These are phyloP conservation scores for Coniochaeta pulveracea DNA, from an alignment of 2,329 filamentous ascomycete species.

Conservation along the genomic window DNA sequence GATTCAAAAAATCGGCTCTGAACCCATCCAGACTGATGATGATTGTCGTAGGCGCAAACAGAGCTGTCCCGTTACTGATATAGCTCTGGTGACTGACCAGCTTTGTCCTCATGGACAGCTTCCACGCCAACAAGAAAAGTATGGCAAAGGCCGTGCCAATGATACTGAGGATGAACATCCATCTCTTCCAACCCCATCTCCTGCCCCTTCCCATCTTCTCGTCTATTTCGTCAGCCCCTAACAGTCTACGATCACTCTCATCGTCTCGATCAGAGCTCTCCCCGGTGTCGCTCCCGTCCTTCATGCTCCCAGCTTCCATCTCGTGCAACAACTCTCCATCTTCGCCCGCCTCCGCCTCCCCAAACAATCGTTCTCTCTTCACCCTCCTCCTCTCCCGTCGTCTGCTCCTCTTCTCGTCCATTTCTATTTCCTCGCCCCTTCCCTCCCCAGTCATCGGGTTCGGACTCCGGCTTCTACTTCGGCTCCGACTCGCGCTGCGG, in stretches of 20 bases:
- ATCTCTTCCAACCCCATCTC: conserved; percentile 38
- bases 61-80: conserved; percentile 71
- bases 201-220: conserved; percentile 38
- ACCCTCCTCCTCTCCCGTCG: conserved; percentile 38
- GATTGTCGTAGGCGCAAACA: conserved; percentile 86
- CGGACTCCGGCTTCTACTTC: conserved; percentile 38
- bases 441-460: conserved; percentile 26
- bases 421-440: neutral
- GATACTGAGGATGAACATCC: conserved; percentile 39
- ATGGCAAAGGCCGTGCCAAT: conserved; percentile 44
- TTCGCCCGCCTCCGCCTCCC: conserved; percentile 49
- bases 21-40: conserved; percentile 93
- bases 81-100: conserved; percentile 20
- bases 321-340: conserved; percentile 76
- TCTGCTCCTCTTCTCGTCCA: conserved; percentile 32
- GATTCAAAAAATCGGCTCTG: conserved; percentile 81
- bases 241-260: conserved; percentile 40
- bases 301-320: conserved; percentile 72
- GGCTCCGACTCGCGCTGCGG: conserved; percentile 34
- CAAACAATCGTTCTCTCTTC: conserved; percentile 40
- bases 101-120: conserved; percentile 35
- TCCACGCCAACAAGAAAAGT: conserved; percentile 46
- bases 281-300: conserved; percentile 52
- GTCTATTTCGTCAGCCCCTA: conserved; percentile 37
- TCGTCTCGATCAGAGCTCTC: conserved; percentile 50